These are phyloP conservation scores for Phytophthora litchii DNA, from an alignment of 352 stramenopile species.

Conservation along the genomic window DNA sequence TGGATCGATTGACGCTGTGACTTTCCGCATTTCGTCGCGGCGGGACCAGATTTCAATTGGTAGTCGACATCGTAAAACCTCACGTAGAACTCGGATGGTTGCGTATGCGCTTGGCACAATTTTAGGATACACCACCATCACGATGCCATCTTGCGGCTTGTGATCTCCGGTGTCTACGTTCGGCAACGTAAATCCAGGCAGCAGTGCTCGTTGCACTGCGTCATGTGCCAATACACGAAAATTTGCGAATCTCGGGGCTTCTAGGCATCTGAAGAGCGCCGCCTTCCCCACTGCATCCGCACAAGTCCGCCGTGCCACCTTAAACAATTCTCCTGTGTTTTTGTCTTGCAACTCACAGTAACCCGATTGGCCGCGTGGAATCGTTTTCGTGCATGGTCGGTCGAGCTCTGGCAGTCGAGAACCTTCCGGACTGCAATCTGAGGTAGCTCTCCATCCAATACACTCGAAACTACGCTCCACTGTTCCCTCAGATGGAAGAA, in stretches of 20 bases:
- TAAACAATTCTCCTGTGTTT: slow-evolving; percentile 31
- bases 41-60: slow-evolving; percentile 65
- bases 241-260: slow-evolving; percentile 44
- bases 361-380: slow-evolving; percentile 34
- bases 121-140: slow-evolving; percentile 61
- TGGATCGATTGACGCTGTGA: slow-evolving; percentile 17
- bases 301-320: slow-evolving; percentile 36
- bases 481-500: slow-evolving; percentile 4
- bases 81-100: slow-evolving; percentile 38
- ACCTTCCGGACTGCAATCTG: slow-evolving; percentile 17
- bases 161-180: background rate
- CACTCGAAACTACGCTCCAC: slow-evolving; percentile 18
- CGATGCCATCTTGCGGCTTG: slow-evolving; percentile 32
- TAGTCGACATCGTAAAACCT: slow-evolving; percentile 36
- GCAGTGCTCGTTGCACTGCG: slow-evolving; percentile 3
- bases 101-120: slow-evolving; percentile 46
- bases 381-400: slow-evolving; percentile 20
- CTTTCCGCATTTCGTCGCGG: slow-evolving; percentile 36
- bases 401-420: slow-evolving; percentile 21
- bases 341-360: slow-evolving; percentile 53
- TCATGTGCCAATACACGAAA: slow-evolving; percentile 31
- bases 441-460: slow-evolving; percentile 30
- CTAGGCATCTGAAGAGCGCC: slow-evolving; percentile 41
- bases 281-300: slow-evolving; percentile 26
- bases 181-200: slow-evolving; percentile 12